Percentiles rank a stretch among this genome's conserved stretches.
phyloP scores from a whole-genome alignment of 352 stramenopile species.

The Phytophthora capsici region DNA sequence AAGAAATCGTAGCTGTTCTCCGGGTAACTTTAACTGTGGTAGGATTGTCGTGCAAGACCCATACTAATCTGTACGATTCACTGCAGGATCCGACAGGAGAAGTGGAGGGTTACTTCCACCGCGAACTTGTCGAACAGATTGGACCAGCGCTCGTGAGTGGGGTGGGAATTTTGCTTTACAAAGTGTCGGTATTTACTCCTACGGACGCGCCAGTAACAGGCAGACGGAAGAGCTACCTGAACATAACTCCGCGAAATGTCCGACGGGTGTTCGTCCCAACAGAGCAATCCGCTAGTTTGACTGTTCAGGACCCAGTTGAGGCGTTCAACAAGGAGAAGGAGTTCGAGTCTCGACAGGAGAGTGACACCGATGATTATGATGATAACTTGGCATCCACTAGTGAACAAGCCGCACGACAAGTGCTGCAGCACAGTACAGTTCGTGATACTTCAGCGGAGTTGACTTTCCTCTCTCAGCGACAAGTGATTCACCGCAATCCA shows the following conservation, averaged over 20 bases:
- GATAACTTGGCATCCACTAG: slow-evolving; percentile 30
- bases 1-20: slow-evolving; percentile 81
- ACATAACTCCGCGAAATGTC: slow-evolving; percentile 74
- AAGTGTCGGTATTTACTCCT: slow-evolving; percentile 75
- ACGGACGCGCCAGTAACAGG: slow-evolving; percentile 55
- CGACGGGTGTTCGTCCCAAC: slow-evolving; percentile 58
- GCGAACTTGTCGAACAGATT: slow-evolving; percentile 76
- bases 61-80: neutral
- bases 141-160: slow-evolving; percentile 59
- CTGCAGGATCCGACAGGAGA: slow-evolving; percentile 78
- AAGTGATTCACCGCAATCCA: slow-evolving; percentile 79
- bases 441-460: slow-evolving; percentile 73
- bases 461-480: slow-evolving; percentile 77
- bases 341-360: slow-evolving; percentile 37
- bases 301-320: slow-evolving; percentile 44
- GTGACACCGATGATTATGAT: slow-evolving; percentile 43
- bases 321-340: slow-evolving; percentile 64
- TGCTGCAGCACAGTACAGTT: slow-evolving; percentile 56
- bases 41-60: neutral
- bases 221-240: slow-evolving; percentile 67
- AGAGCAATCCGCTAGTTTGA: slow-evolving; percentile 21
- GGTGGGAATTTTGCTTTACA: slow-evolving; percentile 61
- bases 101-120: slow-evolving; percentile 85
- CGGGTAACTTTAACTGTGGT: slow-evolving; percentile 43
- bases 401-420: slow-evolving; percentile 30